Conservation (phyloP, 352 stramenopile genomes). For the Phytophthora hybrid region DNA sequence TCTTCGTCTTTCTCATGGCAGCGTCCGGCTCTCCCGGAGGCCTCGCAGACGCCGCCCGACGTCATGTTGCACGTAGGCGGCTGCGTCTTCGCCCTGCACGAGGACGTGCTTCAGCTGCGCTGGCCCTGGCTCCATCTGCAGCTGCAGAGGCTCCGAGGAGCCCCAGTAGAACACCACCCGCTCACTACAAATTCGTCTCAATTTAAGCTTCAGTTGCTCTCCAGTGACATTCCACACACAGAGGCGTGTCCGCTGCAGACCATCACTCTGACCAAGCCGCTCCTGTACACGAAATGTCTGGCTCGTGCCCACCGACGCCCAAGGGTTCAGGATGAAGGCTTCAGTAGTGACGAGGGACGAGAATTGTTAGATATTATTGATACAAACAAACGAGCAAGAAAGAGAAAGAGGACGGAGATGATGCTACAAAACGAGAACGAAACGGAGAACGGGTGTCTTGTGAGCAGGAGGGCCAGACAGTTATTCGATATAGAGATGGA, state of each 20-base stretch:
- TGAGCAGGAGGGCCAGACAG: slow-evolving; percentile 17
- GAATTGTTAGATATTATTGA: neutral
- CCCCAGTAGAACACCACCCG: neutral
- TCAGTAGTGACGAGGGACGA: slow-evolving; percentile 9
- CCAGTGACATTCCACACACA: neutral
- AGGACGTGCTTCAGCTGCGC: slow-evolving; percentile 36
- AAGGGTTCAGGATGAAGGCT: neutral
- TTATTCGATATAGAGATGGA: slow-evolving; percentile 17
- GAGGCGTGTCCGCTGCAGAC: slow-evolving; percentile 29
- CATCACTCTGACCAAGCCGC: slow-evolving; percentile 27
- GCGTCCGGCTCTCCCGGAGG: slow-evolving; percentile 18
- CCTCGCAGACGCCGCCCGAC: slow-evolving; percentile 33
- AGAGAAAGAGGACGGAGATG: slow-evolving; percentile 14
- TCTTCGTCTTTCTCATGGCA: neutral
- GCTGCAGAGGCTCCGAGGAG: slow-evolving; percentile 34
- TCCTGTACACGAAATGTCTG: slow-evolving; percentile 29
- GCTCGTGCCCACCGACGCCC: slow-evolving; percentile 14
- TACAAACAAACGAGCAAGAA: neutral
- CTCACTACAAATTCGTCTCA: neutral
- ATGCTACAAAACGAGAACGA: slow-evolving; percentile 9
- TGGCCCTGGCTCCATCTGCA: slow-evolving; percentile 44
- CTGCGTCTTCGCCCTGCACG: slow-evolving; percentile 61
- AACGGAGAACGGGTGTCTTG: neutral
- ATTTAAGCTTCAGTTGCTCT: slow-evolving; percentile 21
- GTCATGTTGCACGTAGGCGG: slow-evolving; percentile 55